phyloP scores from a whole-genome alignment of 768 basidiomycete genomes.

The Lactarius sanguifluus region DNA sequence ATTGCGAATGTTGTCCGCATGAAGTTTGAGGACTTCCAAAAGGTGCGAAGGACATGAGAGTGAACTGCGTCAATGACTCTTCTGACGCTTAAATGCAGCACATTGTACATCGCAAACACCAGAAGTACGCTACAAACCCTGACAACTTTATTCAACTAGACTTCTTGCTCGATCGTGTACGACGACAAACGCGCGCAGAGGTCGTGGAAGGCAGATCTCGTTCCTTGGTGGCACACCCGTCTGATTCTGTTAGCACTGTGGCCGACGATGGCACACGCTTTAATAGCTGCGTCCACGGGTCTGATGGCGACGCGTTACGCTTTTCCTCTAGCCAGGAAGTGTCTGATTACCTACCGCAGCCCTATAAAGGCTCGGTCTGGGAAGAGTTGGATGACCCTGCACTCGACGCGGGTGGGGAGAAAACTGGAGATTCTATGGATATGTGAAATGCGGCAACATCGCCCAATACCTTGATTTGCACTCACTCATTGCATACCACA shows the following conservation, averaged over 20 bases:
- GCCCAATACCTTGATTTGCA: slow-evolving; percentile 13
- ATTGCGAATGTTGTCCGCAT: slow-evolving; percentile 94
- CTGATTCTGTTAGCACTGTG: neutral
- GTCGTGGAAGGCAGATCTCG: slow-evolving; percentile 29
- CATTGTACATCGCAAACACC: slow-evolving; percentile 66
- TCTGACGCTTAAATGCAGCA: slow-evolving; percentile 52
- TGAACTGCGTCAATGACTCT: neutral
- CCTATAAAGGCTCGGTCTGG: slow-evolving; percentile 14
- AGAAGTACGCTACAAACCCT: slow-evolving; percentile 75
- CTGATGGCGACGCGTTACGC: neutral
- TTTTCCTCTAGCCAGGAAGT: slow-evolving; percentile 29
- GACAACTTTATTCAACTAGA: slow-evolving; percentile 82
- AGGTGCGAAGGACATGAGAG: slow-evolving; percentile 48
- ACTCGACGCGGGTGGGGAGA: slow-evolving; percentile 14
- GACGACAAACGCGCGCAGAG: slow-evolving; percentile 44
- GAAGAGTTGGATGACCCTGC: slow-evolving; percentile 22
- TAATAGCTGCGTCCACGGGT: neutral
- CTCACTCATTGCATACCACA: slow-evolving; percentile 24
- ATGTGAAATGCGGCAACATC: slow-evolving; percentile 1
- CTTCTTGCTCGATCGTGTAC: slow-evolving; percentile 62
- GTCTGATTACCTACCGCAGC: slow-evolving; percentile 29
- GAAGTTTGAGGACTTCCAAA: slow-evolving; percentile 85
- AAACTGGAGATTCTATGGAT: neutral
- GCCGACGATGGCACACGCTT: slow-evolving; percentile 12
- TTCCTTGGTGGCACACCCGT: slow-evolving; percentile 16